A percentile compares a stretch with the other conserved stretches of the same genome.
Evolutionary conservation across 441 rosid genomes (phyloP).

Genomic region (Arabidopsis hybrid): DNA sequence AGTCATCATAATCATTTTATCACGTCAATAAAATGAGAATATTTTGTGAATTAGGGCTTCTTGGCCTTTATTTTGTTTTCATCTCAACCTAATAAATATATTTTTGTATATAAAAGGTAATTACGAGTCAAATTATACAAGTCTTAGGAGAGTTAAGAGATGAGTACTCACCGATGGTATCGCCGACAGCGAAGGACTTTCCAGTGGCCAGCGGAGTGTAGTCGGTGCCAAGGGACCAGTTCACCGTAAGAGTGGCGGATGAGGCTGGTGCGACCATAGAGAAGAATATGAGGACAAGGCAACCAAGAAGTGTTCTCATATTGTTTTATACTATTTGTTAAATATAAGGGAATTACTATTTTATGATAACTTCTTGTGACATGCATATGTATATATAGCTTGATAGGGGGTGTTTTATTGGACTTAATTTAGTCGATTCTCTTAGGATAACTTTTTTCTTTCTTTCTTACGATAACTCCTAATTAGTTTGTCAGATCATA

Average conservation of each 20-base stretch:
- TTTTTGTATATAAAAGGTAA: background rate
- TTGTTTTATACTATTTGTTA: background rate
- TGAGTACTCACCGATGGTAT: constrained; percentile 71
- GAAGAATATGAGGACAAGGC: constrained; percentile 42
- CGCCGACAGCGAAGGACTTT: constrained; percentile 72
- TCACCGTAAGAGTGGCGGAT: constrained; percentile 72
- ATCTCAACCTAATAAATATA: constrained; percentile 14
- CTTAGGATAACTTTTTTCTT: background rate
- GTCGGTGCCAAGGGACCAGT: constrained; percentile 70
- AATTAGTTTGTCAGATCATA: background rate
- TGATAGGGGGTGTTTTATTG: background rate
- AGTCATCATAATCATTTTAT: background rate
- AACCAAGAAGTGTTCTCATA: constrained; percentile 38
- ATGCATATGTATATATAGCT: background rate
- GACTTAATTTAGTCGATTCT: constrained; percentile 3
- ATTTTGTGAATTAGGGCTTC: background rate
- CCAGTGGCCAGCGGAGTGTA: constrained; percentile 66
- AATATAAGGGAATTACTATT: constrained; percentile 18
- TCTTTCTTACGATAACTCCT: background rate
- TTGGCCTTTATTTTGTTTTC: background rate
- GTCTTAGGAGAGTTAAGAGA: constrained; percentile 5
- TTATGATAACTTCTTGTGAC: background rate
- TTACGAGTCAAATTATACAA: background rate
- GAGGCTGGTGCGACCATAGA: constrained; percentile 50
- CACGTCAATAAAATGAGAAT: background rate